Evolutionary conservation across 305 asterid species (phyloP), one percentile per base, ranked within the genome.

Genomic region (Nicotiana rustica): DNA sequence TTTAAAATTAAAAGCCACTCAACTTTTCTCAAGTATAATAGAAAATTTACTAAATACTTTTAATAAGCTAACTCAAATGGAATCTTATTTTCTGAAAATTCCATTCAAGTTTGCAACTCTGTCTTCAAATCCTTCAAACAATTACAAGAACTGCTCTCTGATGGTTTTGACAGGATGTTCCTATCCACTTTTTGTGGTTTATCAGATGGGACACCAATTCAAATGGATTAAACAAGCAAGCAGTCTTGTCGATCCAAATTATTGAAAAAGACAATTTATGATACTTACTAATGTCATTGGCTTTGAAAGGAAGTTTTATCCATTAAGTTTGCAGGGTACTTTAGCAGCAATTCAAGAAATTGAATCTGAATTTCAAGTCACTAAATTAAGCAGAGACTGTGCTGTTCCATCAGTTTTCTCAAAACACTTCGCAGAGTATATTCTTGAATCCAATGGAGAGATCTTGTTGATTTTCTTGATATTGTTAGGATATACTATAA

Each of bases 261-360:
- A 35, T 10, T 62, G 17, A 10, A 19, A 62, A 62, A 62, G 67
- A 10, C 10, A 19, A 62, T 35, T 61, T 18, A 62, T 21, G 67
- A 9, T 2, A 8, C 15, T 62, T 62, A 62, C 87, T 36, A 70
- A 88, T 35, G 83, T 52, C 67, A 71, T 90, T 3, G 86, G 84
- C 0, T 87, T 79, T 25, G 4, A 83, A n/a, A 90, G 90, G 36
- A 89, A 85, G 52, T 89, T 89, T 21, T 90, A 87, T 44, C 88
- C 86, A n/a, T 36, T 89, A 60, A 90, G 90, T 59, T 64, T 84
- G 86, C 90, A 89, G 68, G 92, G 93, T 25, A 86, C 86, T 12
- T 65, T 89, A 35, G 93, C 73, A 0, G 89, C 85, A 14, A 79
- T 89, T 5, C 88, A 87, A 80, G 87, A 69, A 5, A 67, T 84